Percentiles rank a stretch among this genome's conserved stretches.
phyloP scores from a whole-genome alignment of 257 asterid species.

The Solanum habrochaites region DNA sequence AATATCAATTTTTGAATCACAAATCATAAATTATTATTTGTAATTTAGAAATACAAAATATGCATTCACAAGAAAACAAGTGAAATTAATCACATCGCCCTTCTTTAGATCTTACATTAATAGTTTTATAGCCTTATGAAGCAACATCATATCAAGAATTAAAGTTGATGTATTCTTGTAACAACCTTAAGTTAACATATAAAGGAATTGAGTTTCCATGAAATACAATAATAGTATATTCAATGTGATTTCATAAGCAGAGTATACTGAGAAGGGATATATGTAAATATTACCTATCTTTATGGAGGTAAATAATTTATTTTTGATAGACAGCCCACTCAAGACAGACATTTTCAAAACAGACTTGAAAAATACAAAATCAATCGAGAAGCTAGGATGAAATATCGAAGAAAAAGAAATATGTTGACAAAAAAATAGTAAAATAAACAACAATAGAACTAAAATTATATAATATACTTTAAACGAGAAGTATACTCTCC shows the following conservation, averaged over 20 bases:
- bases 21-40: background rate
- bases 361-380: background rate
- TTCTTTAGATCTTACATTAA: background rate
- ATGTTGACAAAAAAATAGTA: too few species aligned
- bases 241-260: background rate
- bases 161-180: background rate
- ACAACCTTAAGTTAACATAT: background rate
- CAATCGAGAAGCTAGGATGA: background rate
- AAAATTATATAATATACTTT: background rate
- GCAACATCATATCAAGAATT: background rate
- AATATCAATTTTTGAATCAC: background rate
- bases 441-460: too few species aligned
- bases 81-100: background rate
- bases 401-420: background rate
- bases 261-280: background rate
- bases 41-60: background rate
- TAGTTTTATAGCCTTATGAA: background rate
- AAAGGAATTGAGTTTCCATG: background rate
- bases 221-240: background rate
- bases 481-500: background rate
- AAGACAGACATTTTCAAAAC: background rate
- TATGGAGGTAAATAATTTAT: background rate
- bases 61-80: background rate
- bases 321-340: background rate
- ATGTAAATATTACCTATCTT: background rate